phyloP scores from a whole-genome alignment of 805 yeast species.

The Kazachstania bromeliacearum region DNA sequence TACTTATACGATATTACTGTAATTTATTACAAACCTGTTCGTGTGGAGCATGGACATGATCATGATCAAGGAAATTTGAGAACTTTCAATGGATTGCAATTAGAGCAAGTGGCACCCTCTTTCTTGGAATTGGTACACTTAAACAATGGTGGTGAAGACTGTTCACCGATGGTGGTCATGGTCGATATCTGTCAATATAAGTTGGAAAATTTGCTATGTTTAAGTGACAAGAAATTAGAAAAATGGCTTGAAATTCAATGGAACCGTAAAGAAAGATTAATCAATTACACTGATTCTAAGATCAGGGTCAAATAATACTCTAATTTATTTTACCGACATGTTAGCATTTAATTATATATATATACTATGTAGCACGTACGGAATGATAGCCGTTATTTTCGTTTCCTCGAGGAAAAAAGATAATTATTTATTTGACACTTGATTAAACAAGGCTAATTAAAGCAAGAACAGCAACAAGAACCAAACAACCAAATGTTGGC shows the following conservation, averaged over 20 bases:
- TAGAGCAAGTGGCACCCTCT: conserved; percentile 28
- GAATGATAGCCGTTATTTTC: background rate
- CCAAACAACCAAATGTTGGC: conserved; percentile 26
- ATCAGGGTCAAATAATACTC: conserved; percentile 13
- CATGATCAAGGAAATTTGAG: conserved; percentile 15
- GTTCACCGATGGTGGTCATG: conserved; percentile 30
- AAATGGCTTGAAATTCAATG: conserved; percentile 71
- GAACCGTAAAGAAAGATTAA: conserved; percentile 54
- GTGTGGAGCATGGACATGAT: conserved; percentile 15
- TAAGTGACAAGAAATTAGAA: conserved; percentile 47
- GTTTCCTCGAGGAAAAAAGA: no score
- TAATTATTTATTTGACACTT: no score
- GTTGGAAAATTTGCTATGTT: conserved; percentile 39
- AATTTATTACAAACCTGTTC: conserved; percentile 30
- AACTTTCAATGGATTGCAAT: conserved; percentile 17
- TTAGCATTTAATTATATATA: background rate
- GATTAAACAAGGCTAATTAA: background rate
- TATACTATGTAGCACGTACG: background rate
- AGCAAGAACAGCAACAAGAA: background rate
- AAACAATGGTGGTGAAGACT: background rate
- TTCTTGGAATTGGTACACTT: conserved; percentile 17
- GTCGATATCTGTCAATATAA: conserved; percentile 40
- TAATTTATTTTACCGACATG: background rate
- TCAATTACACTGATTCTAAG: conserved; percentile 33
- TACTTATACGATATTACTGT: conserved; percentile 30